phyloP scores from a whole-genome alignment of 257 asterid genomes.

The Ehretia macrophylla region DNA sequence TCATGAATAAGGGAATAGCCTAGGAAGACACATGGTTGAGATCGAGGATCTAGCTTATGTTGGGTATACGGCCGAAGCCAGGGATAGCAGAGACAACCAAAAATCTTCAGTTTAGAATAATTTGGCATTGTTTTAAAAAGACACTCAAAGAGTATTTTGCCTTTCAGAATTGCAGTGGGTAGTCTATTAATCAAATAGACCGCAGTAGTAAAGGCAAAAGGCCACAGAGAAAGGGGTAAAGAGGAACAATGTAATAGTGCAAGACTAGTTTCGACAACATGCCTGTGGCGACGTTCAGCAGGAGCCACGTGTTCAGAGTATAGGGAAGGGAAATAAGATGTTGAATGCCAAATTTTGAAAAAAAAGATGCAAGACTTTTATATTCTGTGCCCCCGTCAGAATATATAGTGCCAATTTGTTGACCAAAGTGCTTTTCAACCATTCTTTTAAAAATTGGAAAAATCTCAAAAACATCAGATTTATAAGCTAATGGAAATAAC shows the following conservation, averaged over 20 bases:
- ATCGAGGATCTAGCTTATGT: not conserved
- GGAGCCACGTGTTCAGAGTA: not conserved
- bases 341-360: too few relatives aligned
- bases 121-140: not conserved
- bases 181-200: not conserved
- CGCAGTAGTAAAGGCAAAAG: not conserved
- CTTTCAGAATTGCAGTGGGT: not conserved
- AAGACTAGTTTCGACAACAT: not conserved
- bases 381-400: too few relatives aligned
- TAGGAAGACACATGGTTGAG: not conserved
- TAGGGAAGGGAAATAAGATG: not conserved
- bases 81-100: not conserved
- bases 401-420: too few relatives aligned
- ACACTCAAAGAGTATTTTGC: not conserved
- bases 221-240: not conserved
- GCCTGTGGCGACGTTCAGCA: not conserved
- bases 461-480: too few relatives aligned
- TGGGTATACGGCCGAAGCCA: not conserved
- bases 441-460: too few relatives aligned
- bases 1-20: not conserved
- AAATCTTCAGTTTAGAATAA: not conserved
- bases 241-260: not conserved
- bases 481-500: too few relatives aligned
- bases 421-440: too few relatives aligned
- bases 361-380: too few relatives aligned